Evolutionary conservation across 2,329 filamentous ascomycete genomes (phyloP).

Genomic region (Aspergillus latus): DNA sequence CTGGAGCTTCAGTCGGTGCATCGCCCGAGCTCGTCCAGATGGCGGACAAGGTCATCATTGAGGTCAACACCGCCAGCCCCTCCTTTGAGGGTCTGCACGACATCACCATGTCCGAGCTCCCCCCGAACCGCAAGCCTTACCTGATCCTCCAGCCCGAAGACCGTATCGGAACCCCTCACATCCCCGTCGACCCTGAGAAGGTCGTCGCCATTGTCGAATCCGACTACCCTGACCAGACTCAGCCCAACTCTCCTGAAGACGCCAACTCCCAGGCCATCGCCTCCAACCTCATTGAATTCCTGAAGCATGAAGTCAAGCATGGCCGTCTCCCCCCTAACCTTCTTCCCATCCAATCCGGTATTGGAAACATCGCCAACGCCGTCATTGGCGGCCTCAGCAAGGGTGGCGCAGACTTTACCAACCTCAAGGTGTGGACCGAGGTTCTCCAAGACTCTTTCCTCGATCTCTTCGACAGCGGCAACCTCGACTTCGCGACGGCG

Average conservation of each 20-base stretch:
- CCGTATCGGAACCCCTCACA: slow-evolving; percentile 77
- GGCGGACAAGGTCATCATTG: slow-evolving; percentile 89
- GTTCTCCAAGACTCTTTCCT: slow-evolving; percentile 91
- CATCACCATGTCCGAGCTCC: slow-evolving; percentile 84
- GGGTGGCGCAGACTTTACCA: slow-evolving; percentile 72
- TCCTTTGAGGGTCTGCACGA: slow-evolving; percentile 87
- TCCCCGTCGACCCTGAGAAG: slow-evolving; percentile 80
- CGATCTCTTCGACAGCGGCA: slow-evolving; percentile 84
- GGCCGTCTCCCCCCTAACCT: slow-evolving; percentile 75
- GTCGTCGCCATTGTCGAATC: slow-evolving; percentile 82
- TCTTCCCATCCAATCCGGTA: slow-evolving; percentile 80
- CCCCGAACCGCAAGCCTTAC: slow-evolving; percentile 79
- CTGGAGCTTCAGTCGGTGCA: slow-evolving; percentile 80
- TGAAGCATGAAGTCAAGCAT: slow-evolving; percentile 79
- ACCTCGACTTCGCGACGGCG: slow-evolving; percentile 84
- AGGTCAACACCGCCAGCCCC: slow-evolving; percentile 84
- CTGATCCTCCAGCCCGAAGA: slow-evolving; percentile 83
- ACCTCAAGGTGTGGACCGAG: slow-evolving; percentile 91
- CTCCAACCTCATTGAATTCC: slow-evolving; percentile 75
- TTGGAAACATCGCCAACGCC: slow-evolving; percentile 91
- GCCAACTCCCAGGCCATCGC: slow-evolving; percentile 72
- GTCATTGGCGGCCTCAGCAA: slow-evolving; percentile 80
- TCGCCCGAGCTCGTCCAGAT: slow-evolving; percentile 85
- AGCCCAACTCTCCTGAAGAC: slow-evolving; percentile 74
- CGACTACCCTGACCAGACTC: slow-evolving; percentile 75